phyloP scores from a whole-genome alignment of 2,329 filamentous ascomycete species.

The Capronia americana region DNA sequence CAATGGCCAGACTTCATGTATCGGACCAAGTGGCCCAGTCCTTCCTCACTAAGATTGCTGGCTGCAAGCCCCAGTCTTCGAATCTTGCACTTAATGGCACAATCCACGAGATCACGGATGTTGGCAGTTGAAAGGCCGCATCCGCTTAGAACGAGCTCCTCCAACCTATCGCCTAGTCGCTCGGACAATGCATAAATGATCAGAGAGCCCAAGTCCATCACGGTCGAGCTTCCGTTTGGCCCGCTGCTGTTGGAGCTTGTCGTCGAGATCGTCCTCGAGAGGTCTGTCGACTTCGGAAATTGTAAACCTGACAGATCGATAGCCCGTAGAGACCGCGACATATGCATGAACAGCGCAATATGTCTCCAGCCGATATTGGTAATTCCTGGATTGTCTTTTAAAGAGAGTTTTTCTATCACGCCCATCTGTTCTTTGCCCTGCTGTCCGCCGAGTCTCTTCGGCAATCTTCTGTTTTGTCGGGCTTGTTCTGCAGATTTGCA shows the following conservation, averaged over 20 bases:
- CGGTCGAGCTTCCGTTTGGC: conserved; percentile 30
- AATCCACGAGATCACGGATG: conserved; percentile 79
- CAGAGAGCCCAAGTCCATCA: conserved; percentile 65
- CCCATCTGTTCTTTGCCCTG: conserved; percentile 56
- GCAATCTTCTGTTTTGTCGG: conserved; percentile 55
- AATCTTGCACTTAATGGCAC: conserved; percentile 77
- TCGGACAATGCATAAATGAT: conserved; percentile 78
- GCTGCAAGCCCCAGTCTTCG: conserved; percentile 81
- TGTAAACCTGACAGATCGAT: conserved; percentile 85
- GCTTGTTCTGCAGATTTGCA: conserved; percentile 71
- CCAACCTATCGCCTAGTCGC: conserved; percentile 76
- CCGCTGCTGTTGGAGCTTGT: conserved; percentile 26
- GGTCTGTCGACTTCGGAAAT: conserved; percentile 61
- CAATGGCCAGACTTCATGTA: conserved; percentile 80
- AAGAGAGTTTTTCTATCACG: conserved; percentile 81
- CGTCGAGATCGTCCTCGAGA: conserved; percentile 32
- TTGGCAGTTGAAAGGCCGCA: conserved; percentile 75
- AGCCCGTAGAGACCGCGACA: conserved; percentile 83
- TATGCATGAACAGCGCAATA: conserved; percentile 85
- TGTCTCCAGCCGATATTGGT: conserved; percentile 89
- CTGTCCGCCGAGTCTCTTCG: conserved; percentile 47
- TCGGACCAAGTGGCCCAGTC: conserved; percentile 74
- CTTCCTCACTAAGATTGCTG: conserved; percentile 76
- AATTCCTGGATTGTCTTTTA: conserved; percentile 89
- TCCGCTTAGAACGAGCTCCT: conserved; percentile 82